Base-by-base conservation (phyloP, 257 asterid genomes). In the Linderniella brevidens region DNA sequence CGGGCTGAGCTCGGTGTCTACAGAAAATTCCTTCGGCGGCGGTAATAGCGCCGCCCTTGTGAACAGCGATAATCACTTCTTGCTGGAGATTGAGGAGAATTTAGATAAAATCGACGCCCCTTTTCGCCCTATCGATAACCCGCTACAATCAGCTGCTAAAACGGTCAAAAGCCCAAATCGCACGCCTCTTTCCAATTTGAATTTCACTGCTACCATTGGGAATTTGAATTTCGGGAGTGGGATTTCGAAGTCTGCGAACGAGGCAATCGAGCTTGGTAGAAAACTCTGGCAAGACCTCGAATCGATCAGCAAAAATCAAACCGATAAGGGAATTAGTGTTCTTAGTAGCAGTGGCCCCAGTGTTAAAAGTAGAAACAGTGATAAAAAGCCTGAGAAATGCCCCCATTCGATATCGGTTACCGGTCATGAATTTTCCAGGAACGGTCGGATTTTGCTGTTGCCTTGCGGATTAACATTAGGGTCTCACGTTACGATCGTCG, bases 401-500 rank as follows among this genome's bases (percentile, higher is more conserved):
- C 93, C 82, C 8, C 74, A 76, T 65, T 80, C 93, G 16, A 49
- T 83, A 32, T 49, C 80, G 5, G 56, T 66, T 9, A 48, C 70
- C 1, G 86, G 92, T 41, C 76, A 52, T 1, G 76, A 76, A 19
- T 80, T 87, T 19, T 50, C 57, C 41, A 66, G 57, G 52, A 72
- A 70, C 37, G 72, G 74, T 49, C 60, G 53, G 36, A 37, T 87
- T 61, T 60, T 83, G 75, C 76, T 73, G 56, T 50, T 87, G 68
- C 93, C 97, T 0, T 83, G 97, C 57, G 97, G 97, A 53, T 61
- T 87, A 53, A 77, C 86, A 1, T 55, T 87, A 43, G 97, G 95
- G 15, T 87, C 97, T 0, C 92, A 80, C 55, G 57, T 87, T 14
- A 83, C 95, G 15, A 73, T 88, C 14, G 90, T 88, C 32, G 98